Percentiles rank a stretch among this genome's conserved stretches.
These are phyloP conservation scores for Fusarium subtropicale DNA, from an alignment of 2,329 filamentous ascomycete species.

Conservation along the genomic window DNA sequence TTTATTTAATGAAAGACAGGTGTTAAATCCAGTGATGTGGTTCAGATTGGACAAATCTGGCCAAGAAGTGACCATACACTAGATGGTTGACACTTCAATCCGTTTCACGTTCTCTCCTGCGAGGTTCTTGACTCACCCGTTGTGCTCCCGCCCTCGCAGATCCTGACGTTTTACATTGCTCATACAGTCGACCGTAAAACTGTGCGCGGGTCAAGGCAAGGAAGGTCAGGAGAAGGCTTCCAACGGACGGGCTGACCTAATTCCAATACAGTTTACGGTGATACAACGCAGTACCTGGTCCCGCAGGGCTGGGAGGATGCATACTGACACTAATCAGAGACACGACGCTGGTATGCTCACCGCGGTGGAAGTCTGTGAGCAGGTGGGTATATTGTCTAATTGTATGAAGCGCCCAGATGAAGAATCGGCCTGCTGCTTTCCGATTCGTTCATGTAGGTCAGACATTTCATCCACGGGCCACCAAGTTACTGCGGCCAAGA, in stretches of 20 bases:
- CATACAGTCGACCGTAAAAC: constrained; percentile 14
- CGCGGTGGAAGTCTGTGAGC: constrained; percentile 15
- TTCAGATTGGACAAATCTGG: neutral
- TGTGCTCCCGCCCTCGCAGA: constrained; percentile 9
- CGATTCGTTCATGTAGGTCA: constrained; percentile 34
- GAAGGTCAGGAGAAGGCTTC: constrained; percentile 12
- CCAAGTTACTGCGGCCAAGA: neutral
- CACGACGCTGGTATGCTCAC: constrained; percentile 28
- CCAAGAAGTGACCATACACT: neutral
- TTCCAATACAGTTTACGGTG: neutral
- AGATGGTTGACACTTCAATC: neutral
- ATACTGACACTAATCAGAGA: constrained; percentile 2
- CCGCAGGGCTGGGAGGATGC: constrained; percentile 13
- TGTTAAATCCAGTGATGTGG: neutral
- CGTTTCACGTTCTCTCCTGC: neutral
- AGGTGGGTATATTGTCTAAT: neutral
- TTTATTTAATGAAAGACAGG: neutral
- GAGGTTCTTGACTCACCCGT: constrained; percentile 24
- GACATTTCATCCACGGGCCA: constrained; percentile 3
- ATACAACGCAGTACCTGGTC: neutral
- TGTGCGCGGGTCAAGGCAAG: constrained; percentile 19
- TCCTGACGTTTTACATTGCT: constrained; percentile 24
- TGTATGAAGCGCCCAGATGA: neutral
- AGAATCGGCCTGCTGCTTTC: neutral
- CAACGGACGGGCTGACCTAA: neutral